Evolutionary conservation across 257 asterid species (phyloP), one percentile per base, ranked within the genome.

Genomic region (Voacanga thouarsii): DNA sequence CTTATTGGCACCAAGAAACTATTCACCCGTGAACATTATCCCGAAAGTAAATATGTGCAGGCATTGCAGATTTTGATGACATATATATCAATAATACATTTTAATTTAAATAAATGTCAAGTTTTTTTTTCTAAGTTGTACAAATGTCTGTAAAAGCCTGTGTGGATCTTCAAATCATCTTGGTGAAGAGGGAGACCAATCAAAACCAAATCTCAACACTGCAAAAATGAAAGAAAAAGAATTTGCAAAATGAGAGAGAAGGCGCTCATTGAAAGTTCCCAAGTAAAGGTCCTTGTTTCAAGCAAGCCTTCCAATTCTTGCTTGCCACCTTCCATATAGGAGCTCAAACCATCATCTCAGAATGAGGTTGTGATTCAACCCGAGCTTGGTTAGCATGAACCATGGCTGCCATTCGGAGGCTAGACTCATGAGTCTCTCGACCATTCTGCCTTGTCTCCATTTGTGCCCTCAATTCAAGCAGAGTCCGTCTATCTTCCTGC

Each of bases 301-400:
- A 74, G 96, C 98, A 75, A 94, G 97, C 86, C 98, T 90, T 57
- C 98, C 98, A 66, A 92, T 93, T 77, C 98, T 90, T 74, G 97
- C 98, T 83, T 93, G 98, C 98, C 98, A 93, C 83, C 97, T 91
- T 82, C 98, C 92, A 85, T 39, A 93, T 89, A 0, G 98, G 94
- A 47, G 85, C 89, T 16, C 94, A 89, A 68, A 88, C 88, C 97
- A 91, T 88, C 91, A 95, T 88, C 85, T 92, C 97, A 43, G 92
- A 88, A 74, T 92, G 96, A 71, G 92, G 86, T 69, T 89, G 96
- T 6, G 95, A 87, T 75, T 92, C 98, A n/a, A 86, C 92, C 69
- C 90, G 93, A 79, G 90, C 87, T 68, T 88, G 95, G 82, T 90
- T 91, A 63, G 85, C 84, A 43, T 86, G 95, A 60, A 72, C 92